Conservation (phyloP, 306 rosid genomes). For the Castanea sativa region DNA sequence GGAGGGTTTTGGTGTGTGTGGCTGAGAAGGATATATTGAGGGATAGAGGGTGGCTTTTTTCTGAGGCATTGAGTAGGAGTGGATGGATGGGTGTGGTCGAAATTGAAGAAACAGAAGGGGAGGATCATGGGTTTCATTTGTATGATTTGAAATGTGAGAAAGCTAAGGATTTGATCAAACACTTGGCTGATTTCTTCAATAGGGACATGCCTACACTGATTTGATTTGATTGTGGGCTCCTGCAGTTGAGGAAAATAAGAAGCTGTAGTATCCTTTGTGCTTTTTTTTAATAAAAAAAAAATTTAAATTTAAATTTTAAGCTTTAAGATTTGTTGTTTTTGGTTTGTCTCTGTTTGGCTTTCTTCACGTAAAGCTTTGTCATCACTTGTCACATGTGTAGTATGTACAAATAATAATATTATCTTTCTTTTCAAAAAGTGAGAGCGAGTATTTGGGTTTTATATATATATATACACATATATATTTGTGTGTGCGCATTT, state of each 20-base stretch:
- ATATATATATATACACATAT: too few species aligned
- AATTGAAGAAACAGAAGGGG: conserved; percentile 27
- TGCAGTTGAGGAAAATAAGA: too few species aligned
- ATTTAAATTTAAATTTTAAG: background rate
- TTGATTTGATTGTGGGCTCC: background rate
- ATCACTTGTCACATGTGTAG: too few species aligned
- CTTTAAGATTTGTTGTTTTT: too few species aligned
- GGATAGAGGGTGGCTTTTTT: conserved; percentile 37
- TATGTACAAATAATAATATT: too few species aligned
- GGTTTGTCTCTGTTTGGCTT: too few species aligned
- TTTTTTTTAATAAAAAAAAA: background rate
- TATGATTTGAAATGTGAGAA: conserved; percentile 7
- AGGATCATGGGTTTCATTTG: conserved; percentile 33
- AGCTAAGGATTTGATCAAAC: conserved; percentile 26
- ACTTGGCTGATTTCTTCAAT: conserved; percentile 32
- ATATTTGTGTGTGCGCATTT: too few species aligned
- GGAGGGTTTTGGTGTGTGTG: conserved; percentile 40
- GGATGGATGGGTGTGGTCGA: conserved; percentile 35
- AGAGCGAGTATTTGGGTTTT: too few species aligned
- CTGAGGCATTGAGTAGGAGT: conserved; percentile 26
- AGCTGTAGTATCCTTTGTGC: too few species aligned
- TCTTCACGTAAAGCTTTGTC: background rate
- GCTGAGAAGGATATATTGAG: conserved; percentile 40
- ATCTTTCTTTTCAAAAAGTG: too few species aligned
- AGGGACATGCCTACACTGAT: conserved; percentile 23